A percentile compares a stretch with the other conserved stretches of the same genome.
These are phyloP conservation scores for Eucalyptus victrix DNA, from an alignment of 345 rosid species.

Conservation along the genomic window DNA sequence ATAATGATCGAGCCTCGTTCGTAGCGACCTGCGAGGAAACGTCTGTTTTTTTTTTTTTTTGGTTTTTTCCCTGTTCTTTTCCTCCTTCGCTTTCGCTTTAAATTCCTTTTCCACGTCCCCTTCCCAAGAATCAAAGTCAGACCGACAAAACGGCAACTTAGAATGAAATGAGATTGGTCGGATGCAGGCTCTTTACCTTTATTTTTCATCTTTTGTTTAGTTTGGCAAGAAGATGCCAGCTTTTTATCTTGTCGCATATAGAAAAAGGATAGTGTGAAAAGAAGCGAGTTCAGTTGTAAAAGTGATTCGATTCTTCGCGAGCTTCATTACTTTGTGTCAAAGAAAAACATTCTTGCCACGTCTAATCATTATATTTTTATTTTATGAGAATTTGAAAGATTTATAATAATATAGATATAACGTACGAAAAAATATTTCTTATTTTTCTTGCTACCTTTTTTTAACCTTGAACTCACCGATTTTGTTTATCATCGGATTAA, in stretches of 20 bases:
- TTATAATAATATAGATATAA: neutral
- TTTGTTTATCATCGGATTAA: neutral
- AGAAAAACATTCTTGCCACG: neutral
- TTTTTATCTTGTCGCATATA: neutral
- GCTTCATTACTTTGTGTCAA: neutral
- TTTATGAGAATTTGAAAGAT: neutral
- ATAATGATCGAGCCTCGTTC: neutral
- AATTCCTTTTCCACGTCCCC: neutral
- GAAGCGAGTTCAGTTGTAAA: neutral
- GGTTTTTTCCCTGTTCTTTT: neutral
- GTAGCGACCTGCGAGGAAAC: neutral
- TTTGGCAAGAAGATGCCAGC: neutral
- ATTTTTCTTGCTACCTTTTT: neutral
- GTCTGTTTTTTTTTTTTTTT: too few relatives aligned
- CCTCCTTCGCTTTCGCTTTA: neutral
- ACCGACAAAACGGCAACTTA: neutral
- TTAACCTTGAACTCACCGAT: neutral
- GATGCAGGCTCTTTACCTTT: neutral
- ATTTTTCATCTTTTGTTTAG: neutral
- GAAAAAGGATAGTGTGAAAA: neutral
- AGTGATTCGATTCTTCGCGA: neutral
- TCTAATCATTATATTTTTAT: neutral
- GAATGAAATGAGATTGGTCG: neutral
- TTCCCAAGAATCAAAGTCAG: neutral
- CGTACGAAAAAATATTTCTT: neutral